Evolutionary conservation across 2,329 filamentous ascomycete species (phyloP).

Genomic region (Chaetomium sp.): DNA sequence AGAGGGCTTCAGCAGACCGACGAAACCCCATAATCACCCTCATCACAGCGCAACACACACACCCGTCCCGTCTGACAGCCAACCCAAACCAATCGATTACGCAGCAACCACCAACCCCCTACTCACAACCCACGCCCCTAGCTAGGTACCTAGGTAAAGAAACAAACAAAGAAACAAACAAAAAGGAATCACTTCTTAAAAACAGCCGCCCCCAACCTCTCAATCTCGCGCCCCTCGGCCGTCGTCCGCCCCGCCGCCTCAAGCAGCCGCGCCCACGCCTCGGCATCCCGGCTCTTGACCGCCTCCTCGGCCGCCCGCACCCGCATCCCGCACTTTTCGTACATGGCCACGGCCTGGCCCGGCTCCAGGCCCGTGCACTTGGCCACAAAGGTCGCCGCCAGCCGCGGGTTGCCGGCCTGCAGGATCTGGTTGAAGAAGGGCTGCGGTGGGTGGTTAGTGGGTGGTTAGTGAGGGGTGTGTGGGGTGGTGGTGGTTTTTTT

Average conservation of each 20-base stretch:
- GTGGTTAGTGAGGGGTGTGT: no score
- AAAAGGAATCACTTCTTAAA: conserved; percentile 50
- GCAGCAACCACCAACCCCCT: neutral
- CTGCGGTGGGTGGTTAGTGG: conserved; percentile 44
- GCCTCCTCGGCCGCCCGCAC: conserved; percentile 91
- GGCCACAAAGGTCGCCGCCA: conserved; percentile 80
- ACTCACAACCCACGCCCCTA: no score
- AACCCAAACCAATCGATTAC: neutral
- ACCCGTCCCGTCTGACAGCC: neutral
- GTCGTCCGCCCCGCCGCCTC: conserved; percentile 72
- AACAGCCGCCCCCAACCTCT: conserved; percentile 67
- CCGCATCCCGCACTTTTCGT: conserved; percentile 90
- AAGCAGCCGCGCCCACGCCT: conserved; percentile 72
- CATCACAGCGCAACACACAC: no score
- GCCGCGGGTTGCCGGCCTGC: conserved; percentile 83
- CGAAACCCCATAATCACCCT: no score
- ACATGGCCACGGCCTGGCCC: conserved; percentile 82
- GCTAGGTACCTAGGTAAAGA: no score
- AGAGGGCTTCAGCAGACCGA: no score
- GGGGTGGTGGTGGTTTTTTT: neutral
- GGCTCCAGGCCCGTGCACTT: conserved; percentile 76
- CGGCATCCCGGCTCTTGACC: conserved; percentile 75
- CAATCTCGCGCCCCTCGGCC: conserved; percentile 73
- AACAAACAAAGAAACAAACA: no score
- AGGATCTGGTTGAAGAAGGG: conserved; percentile 91